Evolutionary conservation across 495 filamentous ascomycete genomes (phyloP), one percentile per base, ranked within the genome.

Genomic region (Emericellopsis terricola): DNA sequence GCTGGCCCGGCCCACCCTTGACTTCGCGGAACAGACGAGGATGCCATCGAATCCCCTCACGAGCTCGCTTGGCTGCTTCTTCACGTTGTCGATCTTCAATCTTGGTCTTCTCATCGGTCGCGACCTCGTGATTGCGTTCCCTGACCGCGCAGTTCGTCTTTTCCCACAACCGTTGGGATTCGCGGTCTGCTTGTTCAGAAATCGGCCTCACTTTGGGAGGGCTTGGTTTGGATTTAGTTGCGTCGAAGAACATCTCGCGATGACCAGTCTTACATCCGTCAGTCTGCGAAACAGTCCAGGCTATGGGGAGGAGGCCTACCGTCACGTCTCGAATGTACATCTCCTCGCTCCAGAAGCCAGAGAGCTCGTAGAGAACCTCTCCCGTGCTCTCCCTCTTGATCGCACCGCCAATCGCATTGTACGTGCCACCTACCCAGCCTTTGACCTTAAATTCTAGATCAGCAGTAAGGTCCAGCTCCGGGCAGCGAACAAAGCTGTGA

Each of bases 381-480:
- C 81, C 82, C 1, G 79, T 91, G 47, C 76, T 71, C 28, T 83
- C 84, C 46, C 91, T 81, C 52, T 77, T 92, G 61, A 99, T 93
- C 9, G 65, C 76, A 18, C 89, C 89, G 8, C 85, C 83, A 49
- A 99, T 89, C 19, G 83, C 83, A 50, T 99, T 92, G 52, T 99
- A 96, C 1, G 81, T 87, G 1, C 89, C 89, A 35, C 84, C 78
- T 46, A 96, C 87, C 62, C 91, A 99, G 4, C 91, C 91, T 54
- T 99, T 99, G 19, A 81, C 87, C 54, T 96, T 99, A 61, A 99
- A 99, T 41, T 99, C 89, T 38, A 99, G 75, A 50, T 96, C 89
- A 39, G 85, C 85, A n/a, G 71, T 64, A 10, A 96, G 60, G 28
- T 79, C 73, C 17, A 78, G 60, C 51, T 96, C 91, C 1, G 89